Conservation (phyloP, 331 rosid species). For the Rhamnella rubrinervis region DNA sequence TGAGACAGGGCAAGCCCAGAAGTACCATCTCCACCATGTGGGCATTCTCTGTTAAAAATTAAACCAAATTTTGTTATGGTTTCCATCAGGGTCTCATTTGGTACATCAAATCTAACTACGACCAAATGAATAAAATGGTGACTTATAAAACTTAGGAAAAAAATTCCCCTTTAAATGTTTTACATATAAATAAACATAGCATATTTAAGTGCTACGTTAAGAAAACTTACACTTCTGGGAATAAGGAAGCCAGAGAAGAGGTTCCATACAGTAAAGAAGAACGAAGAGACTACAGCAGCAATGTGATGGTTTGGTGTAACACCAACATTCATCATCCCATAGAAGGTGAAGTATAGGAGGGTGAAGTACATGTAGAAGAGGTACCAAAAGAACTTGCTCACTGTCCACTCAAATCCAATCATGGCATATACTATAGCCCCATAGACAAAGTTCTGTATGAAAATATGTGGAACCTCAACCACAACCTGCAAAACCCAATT, state of each 20-base stretch:
- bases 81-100: no score
- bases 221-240: constrained; percentile 52
- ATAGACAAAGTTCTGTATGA: constrained; percentile 34
- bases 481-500: constrained; percentile 30
- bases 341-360: constrained; percentile 56
- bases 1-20: constrained; percentile 56
- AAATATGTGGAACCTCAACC: constrained; percentile 52
- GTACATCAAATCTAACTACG: no score
- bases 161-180: no score
- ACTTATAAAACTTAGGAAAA: no score
- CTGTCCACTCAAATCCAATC: constrained; percentile 61
- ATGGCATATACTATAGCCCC: constrained; percentile 53
- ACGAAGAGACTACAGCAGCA: constrained; percentile 44
- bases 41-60: constrained; percentile 44
- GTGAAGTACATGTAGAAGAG: constrained; percentile 52
- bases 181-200: no score
- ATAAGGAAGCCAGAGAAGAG: constrained; percentile 56
- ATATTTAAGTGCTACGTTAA: not conserved
- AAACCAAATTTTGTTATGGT: not conserved
- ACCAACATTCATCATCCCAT: constrained; percentile 65
- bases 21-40: constrained; percentile 71
- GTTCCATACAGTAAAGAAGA: constrained; percentile 50
- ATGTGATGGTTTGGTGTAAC: constrained; percentile 56
- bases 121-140: no score
- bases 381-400: constrained; percentile 50